Evolutionary conservation across 371 early-diverging fungal species (phyloP), one percentile per base, ranked within the genome.

Genomic region (Apophysomyces ossiformis): DNA sequence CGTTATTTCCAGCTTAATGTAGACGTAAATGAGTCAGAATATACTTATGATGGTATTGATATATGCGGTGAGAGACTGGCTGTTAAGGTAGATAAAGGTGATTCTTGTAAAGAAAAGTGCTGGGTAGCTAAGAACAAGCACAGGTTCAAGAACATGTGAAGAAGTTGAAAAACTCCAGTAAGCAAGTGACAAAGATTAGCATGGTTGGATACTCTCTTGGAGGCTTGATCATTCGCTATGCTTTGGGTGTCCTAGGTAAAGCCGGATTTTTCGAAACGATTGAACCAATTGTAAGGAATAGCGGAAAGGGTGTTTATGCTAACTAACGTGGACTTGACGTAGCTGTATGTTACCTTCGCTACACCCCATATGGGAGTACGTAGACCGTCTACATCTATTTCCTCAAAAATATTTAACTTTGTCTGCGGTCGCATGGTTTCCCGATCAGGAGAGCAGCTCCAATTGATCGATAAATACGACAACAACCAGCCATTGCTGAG

Each of bases 151-250:
- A 60, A 18, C 65, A 65, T 46, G 69, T 75, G 37, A 57, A 69
- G n/a, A 45, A 47, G 16, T 37, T 60, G 7, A 62, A 37, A 32
- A 44, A 67, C 5, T 56, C 64, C 9, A 69, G 69, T 41, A 38
- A 47, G 12, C 67, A 59, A 39, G 85, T 93, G 4, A 78, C 77
- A 7, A 81, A 82, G 18, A 72, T 92, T 16, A 90, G 90, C 5
- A 76, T 91, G 47, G 73, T 95, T 46, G 95, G 95, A 6, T 93
- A 95, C 69, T 93, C 93, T 0, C 73, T 92, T 4, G 95, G 95
- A 45, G 95, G 95, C 0, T 70, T 95, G 44, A 87, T 95, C 39
- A 65, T 79, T 32, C 83, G 95, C 13, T 94, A 89, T 76, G 86
- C 88, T 0, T 73, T 90, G 63, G 93, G 93, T 11, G 47, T 85